These are phyloP conservation scores for Pichia pseudocactophila DNA, from an alignment of 805 yeast genomes.

Conservation along the genomic window DNA sequence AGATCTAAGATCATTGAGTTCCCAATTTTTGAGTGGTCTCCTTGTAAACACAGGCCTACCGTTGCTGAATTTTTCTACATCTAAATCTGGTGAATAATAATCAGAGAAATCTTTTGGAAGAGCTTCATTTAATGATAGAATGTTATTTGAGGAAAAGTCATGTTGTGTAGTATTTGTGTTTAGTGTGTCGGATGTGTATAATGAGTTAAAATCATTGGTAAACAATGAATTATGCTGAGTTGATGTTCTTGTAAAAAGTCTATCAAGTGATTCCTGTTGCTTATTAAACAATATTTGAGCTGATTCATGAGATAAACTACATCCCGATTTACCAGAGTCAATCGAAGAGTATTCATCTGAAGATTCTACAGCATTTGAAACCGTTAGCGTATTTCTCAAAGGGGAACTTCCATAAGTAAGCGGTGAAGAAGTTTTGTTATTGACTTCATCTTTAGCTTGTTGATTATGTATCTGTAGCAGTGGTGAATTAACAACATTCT, in stretches of 20 bases:
- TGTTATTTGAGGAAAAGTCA: constrained; percentile 6
- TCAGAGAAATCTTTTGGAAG: constrained; percentile 44
- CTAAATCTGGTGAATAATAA: constrained; percentile 50
- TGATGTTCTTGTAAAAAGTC: constrained; percentile 11
- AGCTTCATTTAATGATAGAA: constrained; percentile 35
- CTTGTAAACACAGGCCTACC: constrained; percentile 59
- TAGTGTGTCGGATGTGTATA: constrained; percentile 23
- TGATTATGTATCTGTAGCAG: too few species aligned
- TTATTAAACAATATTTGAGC: constrained; percentile 10
- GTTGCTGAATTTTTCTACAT: constrained; percentile 40
- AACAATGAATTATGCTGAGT: constrained; percentile 19
- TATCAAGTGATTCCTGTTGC: constrained; percentile 10
- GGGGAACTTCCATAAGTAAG: constrained; percentile 29
- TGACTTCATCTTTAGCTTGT: too few species aligned
- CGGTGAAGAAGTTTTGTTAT: neutral
- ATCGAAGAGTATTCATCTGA: constrained; percentile 20
- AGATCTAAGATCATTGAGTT: constrained; percentile 58
- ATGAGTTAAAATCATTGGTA: constrained; percentile 18
- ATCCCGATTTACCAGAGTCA: constrained; percentile 16
- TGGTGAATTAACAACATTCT: neutral
- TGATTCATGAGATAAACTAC: constrained; percentile 11
- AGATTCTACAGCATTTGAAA: constrained; percentile 15
- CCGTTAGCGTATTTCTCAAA: constrained; percentile 20
- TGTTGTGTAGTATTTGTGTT: constrained; percentile 8
- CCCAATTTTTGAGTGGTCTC: constrained; percentile 62